These are phyloP conservation scores for Escovopsis weberi DNA, from an alignment of 2,329 filamentous ascomycete genomes.

Conservation along the genomic window DNA sequence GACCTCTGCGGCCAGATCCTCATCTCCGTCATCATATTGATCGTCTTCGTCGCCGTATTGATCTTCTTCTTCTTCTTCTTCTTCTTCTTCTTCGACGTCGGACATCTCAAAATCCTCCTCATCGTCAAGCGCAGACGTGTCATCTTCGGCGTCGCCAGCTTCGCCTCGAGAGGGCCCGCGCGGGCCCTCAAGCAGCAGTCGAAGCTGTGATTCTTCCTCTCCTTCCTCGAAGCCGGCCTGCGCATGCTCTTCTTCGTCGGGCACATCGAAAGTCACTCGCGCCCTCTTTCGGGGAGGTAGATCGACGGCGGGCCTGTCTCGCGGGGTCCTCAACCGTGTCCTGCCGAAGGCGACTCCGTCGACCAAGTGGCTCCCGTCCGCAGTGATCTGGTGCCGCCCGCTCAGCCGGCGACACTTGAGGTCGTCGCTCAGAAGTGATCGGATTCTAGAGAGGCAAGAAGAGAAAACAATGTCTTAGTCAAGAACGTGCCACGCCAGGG, in stretches of 20 bases:
- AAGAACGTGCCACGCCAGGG: neutral
- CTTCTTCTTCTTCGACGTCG: slow-evolving; percentile 9
- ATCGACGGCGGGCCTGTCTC: slow-evolving; percentile 48
- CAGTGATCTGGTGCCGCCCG: slow-evolving; percentile 68
- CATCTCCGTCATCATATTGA: slow-evolving; percentile 1
- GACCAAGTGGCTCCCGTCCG: slow-evolving; percentile 64
- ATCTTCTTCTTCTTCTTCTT: slow-evolving; percentile 7
- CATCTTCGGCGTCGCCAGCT: slow-evolving; percentile 8
- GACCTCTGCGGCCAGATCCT: neutral
- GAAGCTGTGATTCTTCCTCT: slow-evolving; percentile 20
- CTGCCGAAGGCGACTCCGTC: slow-evolving; percentile 79
- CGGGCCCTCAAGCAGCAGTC: neutral
- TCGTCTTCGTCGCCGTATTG: slow-evolving; percentile 8
- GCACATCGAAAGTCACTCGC: slow-evolving; percentile 30
- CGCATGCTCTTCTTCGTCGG: slow-evolving; percentile 22
- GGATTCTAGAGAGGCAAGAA: slow-evolving; percentile 41
- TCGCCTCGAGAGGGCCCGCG: neutral
- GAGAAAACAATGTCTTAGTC: no score
- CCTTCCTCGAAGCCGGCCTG: slow-evolving; percentile 15
- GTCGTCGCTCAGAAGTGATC: slow-evolving; percentile 62
- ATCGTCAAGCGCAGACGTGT: slow-evolving; percentile 7
- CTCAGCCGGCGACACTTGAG: slow-evolving; percentile 55
- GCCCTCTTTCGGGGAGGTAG: slow-evolving; percentile 63
- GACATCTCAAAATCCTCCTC: slow-evolving; percentile 7
- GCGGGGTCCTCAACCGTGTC: slow-evolving; percentile 45